These are phyloP conservation scores for Filosporella fistucella DNA, from an alignment of 495 filamentous ascomycete species.

Conservation along the genomic window DNA sequence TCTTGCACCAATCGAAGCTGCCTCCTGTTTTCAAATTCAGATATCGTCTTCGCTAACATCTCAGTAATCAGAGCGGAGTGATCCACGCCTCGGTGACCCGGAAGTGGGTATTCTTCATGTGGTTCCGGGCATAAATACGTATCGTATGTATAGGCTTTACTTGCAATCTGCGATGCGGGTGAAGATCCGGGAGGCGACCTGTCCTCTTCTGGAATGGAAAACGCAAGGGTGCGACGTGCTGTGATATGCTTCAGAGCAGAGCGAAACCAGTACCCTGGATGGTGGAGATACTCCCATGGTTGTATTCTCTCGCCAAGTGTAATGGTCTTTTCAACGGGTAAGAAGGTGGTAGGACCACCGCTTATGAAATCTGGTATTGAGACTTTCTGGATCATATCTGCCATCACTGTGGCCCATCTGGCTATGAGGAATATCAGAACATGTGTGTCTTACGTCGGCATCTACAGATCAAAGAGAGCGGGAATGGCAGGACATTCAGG, in stretches of 20 bases:
- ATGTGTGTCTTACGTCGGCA: too few relatives aligned
- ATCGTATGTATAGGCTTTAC: slow-evolving; percentile 70
- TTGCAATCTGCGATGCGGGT: slow-evolving; percentile 62
- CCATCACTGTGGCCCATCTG: slow-evolving; percentile 78
- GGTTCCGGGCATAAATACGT: slow-evolving; percentile 80
- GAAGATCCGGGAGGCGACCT: slow-evolving; percentile 60
- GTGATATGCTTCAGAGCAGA: slow-evolving; percentile 62
- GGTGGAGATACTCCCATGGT: slow-evolving; percentile 80
- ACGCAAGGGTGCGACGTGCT: slow-evolving; percentile 54
- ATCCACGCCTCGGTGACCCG: slow-evolving; percentile 49
- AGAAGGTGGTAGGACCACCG: slow-evolving; percentile 30
- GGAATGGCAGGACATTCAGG: too few relatives aligned
- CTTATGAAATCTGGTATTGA: slow-evolving; percentile 38
- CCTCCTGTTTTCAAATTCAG: slow-evolving; percentile 47
- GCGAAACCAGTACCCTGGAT: slow-evolving; percentile 83
- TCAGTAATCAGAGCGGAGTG: slow-evolving; percentile 60
- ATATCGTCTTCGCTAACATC: slow-evolving; percentile 53
- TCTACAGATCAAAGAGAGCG: too few relatives aligned
- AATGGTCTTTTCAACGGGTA: slow-evolving; percentile 59
- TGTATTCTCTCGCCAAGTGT: slow-evolving; percentile 58
- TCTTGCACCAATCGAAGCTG: slow-evolving; percentile 56
- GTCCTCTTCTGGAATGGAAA: slow-evolving; percentile 71
- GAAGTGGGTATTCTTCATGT: slow-evolving; percentile 60
- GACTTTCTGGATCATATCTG: slow-evolving; percentile 64
- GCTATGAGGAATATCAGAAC: too few relatives aligned